These are phyloP conservation scores for Calonectria crousiana DNA, from an alignment of 2,329 filamentous ascomycete genomes.

Conservation along the genomic window DNA sequence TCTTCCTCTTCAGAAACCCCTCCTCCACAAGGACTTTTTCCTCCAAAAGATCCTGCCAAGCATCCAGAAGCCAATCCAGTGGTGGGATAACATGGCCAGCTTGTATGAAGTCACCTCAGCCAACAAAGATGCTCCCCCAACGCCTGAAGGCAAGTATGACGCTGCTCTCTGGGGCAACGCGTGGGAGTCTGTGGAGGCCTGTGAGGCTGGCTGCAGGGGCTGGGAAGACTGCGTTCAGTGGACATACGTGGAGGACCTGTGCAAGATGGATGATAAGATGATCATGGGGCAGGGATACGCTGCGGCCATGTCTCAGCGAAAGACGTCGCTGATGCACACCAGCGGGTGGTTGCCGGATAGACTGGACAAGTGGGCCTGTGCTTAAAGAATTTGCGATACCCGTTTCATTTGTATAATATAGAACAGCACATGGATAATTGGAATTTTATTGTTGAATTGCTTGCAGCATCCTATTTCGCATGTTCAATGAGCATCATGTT, in stretches of 20 bases:
- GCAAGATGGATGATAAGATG: conserved; percentile 43
- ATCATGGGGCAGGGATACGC: conserved; percentile 41
- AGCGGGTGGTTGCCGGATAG: conserved; percentile 41
- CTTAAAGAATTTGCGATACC: not conserved
- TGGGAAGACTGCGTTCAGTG: conserved; percentile 39
- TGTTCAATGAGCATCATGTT: not conserved
- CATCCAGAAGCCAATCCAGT: conserved; percentile 34
- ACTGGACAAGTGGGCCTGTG: conserved; percentile 33
- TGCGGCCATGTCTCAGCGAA: conserved; percentile 38
- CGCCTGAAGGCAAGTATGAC: conserved; percentile 30
- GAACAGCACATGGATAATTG: not conserved
- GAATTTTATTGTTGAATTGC: not conserved
- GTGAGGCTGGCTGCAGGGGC: conserved; percentile 36
- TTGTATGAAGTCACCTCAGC: conserved; percentile 38
- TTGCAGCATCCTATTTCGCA: not conserved
- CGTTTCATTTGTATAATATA: not conserved
- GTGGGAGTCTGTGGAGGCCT: conserved; percentile 39
- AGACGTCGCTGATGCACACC: conserved; percentile 40
- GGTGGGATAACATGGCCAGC: conserved; percentile 42
- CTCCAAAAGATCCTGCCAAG: conserved; percentile 31
- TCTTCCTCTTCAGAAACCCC: conserved; percentile 25
- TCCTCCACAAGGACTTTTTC: conserved; percentile 42
- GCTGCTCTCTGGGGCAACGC: conserved; percentile 31
- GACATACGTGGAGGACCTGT: conserved; percentile 41
- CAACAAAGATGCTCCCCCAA: conserved; percentile 33